A percentile compares a stretch with the other conserved stretches of the same genome.
Evolutionary conservation across 1,284 basidiomycete species (phyloP).

Genomic region (Cutaneotrichosporon sp.): DNA sequence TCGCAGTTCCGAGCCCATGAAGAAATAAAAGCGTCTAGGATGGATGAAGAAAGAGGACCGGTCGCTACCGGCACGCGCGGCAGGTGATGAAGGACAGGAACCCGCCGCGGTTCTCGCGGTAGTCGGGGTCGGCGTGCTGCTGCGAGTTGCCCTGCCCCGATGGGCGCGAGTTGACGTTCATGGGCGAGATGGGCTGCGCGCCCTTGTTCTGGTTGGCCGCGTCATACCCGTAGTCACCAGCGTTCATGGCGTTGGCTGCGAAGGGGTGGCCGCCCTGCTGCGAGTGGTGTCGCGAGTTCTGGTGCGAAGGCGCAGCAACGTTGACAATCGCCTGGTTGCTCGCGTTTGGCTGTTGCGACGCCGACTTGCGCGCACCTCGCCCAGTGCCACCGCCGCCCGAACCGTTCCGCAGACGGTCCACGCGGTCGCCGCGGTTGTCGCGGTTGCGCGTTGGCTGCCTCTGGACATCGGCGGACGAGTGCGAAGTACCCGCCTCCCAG

Average conservation of each 20-base stretch:
- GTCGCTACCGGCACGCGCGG: conserved; percentile 44
- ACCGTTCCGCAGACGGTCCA: conserved; percentile 53
- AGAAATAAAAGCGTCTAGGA: conserved; percentile 9
- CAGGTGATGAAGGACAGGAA: conserved; percentile 50
- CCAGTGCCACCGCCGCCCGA: conserved; percentile 37
- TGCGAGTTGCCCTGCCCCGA: conserved; percentile 38
- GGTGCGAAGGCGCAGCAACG: conserved; percentile 47
- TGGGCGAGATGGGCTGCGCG: conserved; percentile 40
- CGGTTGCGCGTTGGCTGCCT: conserved; percentile 44
- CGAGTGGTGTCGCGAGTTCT: conserved; percentile 48
- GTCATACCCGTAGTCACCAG: conserved; percentile 37
- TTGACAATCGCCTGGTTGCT: conserved; percentile 54
- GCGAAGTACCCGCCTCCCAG: conserved; percentile 73
- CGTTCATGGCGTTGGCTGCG: conserved; percentile 30
- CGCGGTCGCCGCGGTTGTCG: conserved; percentile 49
- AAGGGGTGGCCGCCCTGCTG: conserved; percentile 51
- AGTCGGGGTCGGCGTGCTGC: conserved; percentile 48
- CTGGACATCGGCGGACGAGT: conserved; percentile 31
- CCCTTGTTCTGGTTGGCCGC: conserved; percentile 34
- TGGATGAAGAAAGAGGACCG: neutral
- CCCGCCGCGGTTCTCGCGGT: conserved; percentile 41
- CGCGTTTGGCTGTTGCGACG: conserved; percentile 48
- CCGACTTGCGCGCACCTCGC: conserved; percentile 45
- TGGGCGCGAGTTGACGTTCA: conserved; percentile 45
- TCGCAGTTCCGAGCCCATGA: conserved; percentile 7